Conservation (phyloP, 495 filamentous ascomycete genomes). For the Astrothelium subdiscretum region DNA sequence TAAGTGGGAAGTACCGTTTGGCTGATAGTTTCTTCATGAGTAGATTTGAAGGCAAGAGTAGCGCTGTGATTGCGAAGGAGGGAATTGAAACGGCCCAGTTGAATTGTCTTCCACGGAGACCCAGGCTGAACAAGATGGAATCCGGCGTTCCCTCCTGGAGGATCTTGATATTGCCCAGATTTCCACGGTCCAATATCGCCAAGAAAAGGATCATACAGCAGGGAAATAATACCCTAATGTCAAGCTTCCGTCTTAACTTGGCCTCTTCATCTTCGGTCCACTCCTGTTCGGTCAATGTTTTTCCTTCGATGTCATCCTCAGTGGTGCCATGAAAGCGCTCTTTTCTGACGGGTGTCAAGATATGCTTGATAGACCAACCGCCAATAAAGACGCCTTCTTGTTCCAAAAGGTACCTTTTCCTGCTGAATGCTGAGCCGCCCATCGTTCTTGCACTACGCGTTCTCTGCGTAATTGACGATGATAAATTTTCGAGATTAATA, state of each 20-base stretch:
- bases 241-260: conserved; percentile 5
- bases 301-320: neutral
- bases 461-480: neutral
- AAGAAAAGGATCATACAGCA: conserved; percentile 10
- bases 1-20: conserved; percentile 4
- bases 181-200: conserved; percentile 4
- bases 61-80: conserved; percentile 4
- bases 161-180: conserved; percentile 6
- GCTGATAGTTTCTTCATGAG: conserved; percentile 6
- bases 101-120: conserved; percentile 8
- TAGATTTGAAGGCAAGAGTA: conserved; percentile 7
- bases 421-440: neutral
- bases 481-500: too few species aligned
- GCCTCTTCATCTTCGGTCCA: conserved; percentile 4
- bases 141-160: conserved; percentile 6
- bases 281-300: neutral
- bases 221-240: conserved; percentile 4
- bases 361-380: conserved; percentile 8
- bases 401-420: neutral
- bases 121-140: neutral
- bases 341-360: neutral
- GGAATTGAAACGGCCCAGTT: conserved; percentile 7
- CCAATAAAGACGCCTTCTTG: conserved; percentile 10
- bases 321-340: neutral
- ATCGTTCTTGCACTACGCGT: neutral